Percentiles rank a stretch among this genome's conserved stretches.
phyloP scores from a whole-genome alignment of 331 rosid species.

The Acacia concinna region DNA sequence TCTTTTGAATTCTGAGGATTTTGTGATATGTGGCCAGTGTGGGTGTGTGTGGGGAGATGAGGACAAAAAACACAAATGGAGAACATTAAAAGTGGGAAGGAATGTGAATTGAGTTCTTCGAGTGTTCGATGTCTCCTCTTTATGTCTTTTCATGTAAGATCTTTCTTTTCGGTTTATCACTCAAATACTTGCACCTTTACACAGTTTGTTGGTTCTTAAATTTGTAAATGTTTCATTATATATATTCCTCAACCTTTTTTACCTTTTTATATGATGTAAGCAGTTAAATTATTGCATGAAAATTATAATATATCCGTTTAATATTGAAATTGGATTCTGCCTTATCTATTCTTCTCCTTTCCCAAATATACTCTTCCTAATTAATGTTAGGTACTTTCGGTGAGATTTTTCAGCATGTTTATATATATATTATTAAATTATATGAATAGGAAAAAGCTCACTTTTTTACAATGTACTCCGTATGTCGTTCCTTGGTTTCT shows the following conservation, averaged over 20 bases:
- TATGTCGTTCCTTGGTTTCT: background rate
- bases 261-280: background rate
- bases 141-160: background rate
- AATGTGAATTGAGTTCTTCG: conserved; percentile 15
- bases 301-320: background rate
- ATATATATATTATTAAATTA: background rate
- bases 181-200: background rate
- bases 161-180: background rate
- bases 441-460: background rate
- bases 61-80: background rate
- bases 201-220: background rate
- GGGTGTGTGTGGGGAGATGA: background rate
- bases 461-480: background rate
- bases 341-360: background rate
- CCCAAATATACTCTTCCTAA: background rate
- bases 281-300: background rate
- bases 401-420: background rate
- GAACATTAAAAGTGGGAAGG: background rate
- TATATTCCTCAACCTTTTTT: background rate
- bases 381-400: background rate
- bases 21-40: too few relatives aligned
- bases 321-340: background rate
- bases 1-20: background rate
- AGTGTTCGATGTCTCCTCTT: background rate
- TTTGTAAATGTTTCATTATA: background rate